Base-by-base conservation (phyloP, 164 flowering plant genomes). In the Macadamia integrifolia region DNA sequence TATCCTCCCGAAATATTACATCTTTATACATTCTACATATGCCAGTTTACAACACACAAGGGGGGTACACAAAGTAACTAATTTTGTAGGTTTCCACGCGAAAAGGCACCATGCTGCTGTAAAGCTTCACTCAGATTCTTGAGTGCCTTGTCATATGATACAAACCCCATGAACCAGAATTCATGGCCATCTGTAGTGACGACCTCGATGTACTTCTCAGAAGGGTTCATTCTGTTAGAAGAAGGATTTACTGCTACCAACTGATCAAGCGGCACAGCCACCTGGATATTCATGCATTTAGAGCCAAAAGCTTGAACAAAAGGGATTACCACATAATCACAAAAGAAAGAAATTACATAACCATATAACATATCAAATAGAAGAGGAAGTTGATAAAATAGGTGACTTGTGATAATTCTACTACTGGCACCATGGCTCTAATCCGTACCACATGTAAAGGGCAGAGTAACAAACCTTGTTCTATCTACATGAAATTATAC, bases 91-190 rank as follows among this genome's bases (percentile, higher is more conserved):
- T 53, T 14, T 17, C n/a, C 56, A 29, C 14, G 6, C 15, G 52
- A 62, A 44, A 10, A 3, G 2, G 63, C 15, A 13, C 57, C 18
- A 32, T 56, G 14, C 15, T 48, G 69, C 11, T 49, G 58, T 48
- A 65, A 59, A 59, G 40, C 68, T 28, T 66, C 75, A 1, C 57
- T 44, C 30, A 87, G 79, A 74, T 81, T 79, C 23, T 68, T 75
- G n/a, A 75, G 69, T 42, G 90, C 93, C 71, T 82, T 88, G 44
- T 86, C 88, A 49, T 74, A 85, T 17, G 77, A 83, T 28, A 88
- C 84, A 66, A 86, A 88, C 14, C 90, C 90, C 90, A 85, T 85
- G 74, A 80, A 86, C 90, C 88, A 88, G 70, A 85, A 85, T 58
- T 86, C 92, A 53, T 83, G 88, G 0, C 82, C 86, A 56, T 88